Base-by-base conservation (phyloP, 116 monocot genomes). In the Zostera marina region DNA sequence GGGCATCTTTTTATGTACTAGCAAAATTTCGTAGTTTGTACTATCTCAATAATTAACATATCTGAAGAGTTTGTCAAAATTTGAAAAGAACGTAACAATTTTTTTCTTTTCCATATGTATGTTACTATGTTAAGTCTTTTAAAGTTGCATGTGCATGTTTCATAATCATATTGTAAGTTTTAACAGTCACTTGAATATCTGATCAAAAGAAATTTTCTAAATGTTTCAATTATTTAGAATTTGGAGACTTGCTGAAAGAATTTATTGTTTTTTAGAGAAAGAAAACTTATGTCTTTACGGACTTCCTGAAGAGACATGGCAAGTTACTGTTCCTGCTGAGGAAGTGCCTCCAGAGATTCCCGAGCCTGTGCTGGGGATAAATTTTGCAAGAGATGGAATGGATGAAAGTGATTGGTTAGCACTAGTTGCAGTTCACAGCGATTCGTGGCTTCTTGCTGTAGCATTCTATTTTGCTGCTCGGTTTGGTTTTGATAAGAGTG, bases 331-430 rank as follows among this genome's bases (percentile, higher is more conserved):
- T 53, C 77, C 77, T 23, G 72, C 77, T 10, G 77, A 77, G 38
- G 77, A 77, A 44, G 77, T 77, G 0, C 77, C 77, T 44, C 77
- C 77, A 13, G 77, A 77, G 19, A 72, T 77, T 54, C 77, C 77
- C 52, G 77, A 77, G 56, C 72, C 77, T 41, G 77, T 72, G 12
- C n/a, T 72, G n/a, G 77, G 77, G 25, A 77, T 77, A 46, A 77
- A 77, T 57, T 77, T 77, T 66, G 77, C 77, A 9, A 72, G 77
- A 43, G 77, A 77, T 62, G 77, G 77, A 11, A 77, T 77, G 77
- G 61, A 68, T 4, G 77, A 77, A 24, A 77, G 69, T 63, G 77
- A 77, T 51, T 77, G 77, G 77, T 58, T 77, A 61, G 47, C 77
- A 32, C 65, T 77, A 11, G 77, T 77, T 60, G 77, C 77, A n/a